Evolutionary conservation across 2,329 filamentous ascomycete genomes (phyloP).

Genomic region (Talaromyces sp.): DNA sequence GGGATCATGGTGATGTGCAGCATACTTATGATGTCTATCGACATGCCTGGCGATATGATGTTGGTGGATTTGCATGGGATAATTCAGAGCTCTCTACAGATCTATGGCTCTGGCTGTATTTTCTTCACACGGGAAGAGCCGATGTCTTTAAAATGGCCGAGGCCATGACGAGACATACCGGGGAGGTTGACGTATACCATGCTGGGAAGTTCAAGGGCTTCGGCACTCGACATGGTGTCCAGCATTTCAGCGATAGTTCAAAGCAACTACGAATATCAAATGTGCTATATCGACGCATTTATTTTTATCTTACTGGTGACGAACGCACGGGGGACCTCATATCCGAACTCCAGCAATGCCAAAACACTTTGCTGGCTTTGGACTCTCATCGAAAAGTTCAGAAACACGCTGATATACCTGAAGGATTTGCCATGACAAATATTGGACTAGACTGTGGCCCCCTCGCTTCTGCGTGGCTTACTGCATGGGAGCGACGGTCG

Average conservation of each 20-base stretch:
- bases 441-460: constrained; percentile 19
- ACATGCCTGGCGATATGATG: constrained; percentile 64
- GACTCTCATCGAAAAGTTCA: constrained; percentile 22
- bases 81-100: constrained; percentile 67
- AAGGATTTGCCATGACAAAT: constrained; percentile 20
- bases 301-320: constrained; percentile 21
- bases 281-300: constrained; percentile 19
- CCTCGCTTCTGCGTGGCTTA: constrained; percentile 14
- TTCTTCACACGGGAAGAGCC: constrained; percentile 60
- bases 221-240: constrained; percentile 64
- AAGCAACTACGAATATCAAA: constrained; percentile 64
- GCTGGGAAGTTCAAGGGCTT: constrained; percentile 61
- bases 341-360: constrained; percentile 17
- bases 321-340: constrained; percentile 22
- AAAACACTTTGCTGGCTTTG: constrained; percentile 13
- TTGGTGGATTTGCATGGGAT: constrained; percentile 67
- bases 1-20: constrained; percentile 65
- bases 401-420: constrained; percentile 14
- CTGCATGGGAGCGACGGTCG: constrained; percentile 17
- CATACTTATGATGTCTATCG: constrained; percentile 64
- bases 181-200: constrained; percentile 66
- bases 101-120: constrained; percentile 65
- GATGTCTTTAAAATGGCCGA: constrained; percentile 64
- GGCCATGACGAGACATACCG: constrained; percentile 60
- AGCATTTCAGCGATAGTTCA: constrained; percentile 63